Conservation (phyloP, 1,284 basidiomycete species). For the Dichomitus squalens region DNA sequence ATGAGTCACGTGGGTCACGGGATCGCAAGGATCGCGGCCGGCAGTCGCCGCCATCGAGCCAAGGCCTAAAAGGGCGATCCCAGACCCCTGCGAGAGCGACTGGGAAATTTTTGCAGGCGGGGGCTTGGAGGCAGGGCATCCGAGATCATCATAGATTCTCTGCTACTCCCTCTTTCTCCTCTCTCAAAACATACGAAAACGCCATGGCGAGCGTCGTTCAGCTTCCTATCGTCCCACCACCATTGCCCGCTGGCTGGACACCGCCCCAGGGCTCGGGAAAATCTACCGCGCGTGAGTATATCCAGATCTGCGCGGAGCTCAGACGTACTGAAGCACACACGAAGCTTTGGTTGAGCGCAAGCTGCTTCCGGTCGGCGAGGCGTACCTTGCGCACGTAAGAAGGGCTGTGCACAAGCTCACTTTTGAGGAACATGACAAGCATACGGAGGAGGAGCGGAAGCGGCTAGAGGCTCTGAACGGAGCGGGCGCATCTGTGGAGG, state of each 20-base stretch:
- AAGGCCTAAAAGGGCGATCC: neutral
- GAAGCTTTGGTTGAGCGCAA: slow-evolving; percentile 41
- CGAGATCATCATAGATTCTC: neutral
- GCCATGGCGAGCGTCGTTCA: slow-evolving; percentile 37
- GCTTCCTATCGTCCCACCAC: slow-evolving; percentile 35
- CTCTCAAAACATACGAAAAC: slow-evolving; percentile 6
- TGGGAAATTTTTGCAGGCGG: slow-evolving; percentile 13
- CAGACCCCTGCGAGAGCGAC: neutral
- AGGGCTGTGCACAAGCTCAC: slow-evolving; percentile 75
- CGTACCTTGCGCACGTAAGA: slow-evolving; percentile 81
- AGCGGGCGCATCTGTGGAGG: slow-evolving; percentile 63
- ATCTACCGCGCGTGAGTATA: slow-evolving; percentile 36
- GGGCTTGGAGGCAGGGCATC: neutral
- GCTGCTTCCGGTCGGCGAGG: slow-evolving; percentile 83
- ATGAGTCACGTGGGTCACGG: slow-evolving; percentile 11
- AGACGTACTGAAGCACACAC: slow-evolving; percentile 6
- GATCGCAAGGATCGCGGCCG: neutral
- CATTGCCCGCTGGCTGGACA: slow-evolving; percentile 34
- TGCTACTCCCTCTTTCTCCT: slow-evolving; percentile 3
- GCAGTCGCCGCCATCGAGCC: neutral
- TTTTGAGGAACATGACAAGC: slow-evolving; percentile 80
- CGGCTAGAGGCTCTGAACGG: slow-evolving; percentile 56
- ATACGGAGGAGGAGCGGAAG: slow-evolving; percentile 56
- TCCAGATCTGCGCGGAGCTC: neutral
- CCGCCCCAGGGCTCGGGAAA: slow-evolving; percentile 32